Percentiles rank a stretch among this genome's conserved stretches.
Evolutionary conservation across 83 land plant species (phyloP).

Genomic region (Isoetes engelmannii): DNA sequence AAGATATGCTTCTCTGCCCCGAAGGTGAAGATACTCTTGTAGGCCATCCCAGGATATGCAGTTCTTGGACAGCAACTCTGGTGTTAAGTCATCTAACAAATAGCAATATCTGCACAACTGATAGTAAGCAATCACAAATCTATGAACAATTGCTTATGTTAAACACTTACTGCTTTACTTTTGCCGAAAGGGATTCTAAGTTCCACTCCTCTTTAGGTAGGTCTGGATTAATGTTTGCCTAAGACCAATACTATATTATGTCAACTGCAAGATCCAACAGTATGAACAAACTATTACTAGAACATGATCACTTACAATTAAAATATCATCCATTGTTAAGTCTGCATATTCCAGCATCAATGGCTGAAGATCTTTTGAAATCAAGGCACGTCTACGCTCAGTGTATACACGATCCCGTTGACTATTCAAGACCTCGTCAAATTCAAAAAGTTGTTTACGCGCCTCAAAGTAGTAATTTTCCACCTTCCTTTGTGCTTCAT

Average conservation of each 20-base stretch:
- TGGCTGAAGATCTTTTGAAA: constrained; percentile 68
- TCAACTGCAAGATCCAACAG: no score
- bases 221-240: constrained; percentile 46
- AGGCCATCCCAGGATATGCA: constrained; percentile 54
- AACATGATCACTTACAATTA: constrained; percentile 44
- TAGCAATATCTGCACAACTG: constrained; percentile 72
- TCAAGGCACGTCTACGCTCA: constrained; percentile 92
- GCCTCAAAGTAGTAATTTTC: constrained; percentile 98
- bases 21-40: constrained; percentile 60
- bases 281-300: no score
- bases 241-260: background rate
- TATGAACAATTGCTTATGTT: background rate
- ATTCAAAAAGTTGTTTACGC: constrained; percentile 89
- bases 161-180: constrained; percentile 77
- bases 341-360: constrained; percentile 90
- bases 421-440: constrained; percentile 95
- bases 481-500: constrained; percentile 97
- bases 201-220: constrained; percentile 87
- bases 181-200: constrained; percentile 68
- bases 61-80: constrained; percentile 48
- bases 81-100: constrained; percentile 78
- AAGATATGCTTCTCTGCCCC: constrained; percentile 89
- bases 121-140: background rate
- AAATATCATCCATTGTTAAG: constrained; percentile 93
- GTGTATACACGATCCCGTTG: constrained; percentile 96